Conservation (phyloP, 495 filamentous ascomycete species). For the Penicillium turbatum region DNA sequence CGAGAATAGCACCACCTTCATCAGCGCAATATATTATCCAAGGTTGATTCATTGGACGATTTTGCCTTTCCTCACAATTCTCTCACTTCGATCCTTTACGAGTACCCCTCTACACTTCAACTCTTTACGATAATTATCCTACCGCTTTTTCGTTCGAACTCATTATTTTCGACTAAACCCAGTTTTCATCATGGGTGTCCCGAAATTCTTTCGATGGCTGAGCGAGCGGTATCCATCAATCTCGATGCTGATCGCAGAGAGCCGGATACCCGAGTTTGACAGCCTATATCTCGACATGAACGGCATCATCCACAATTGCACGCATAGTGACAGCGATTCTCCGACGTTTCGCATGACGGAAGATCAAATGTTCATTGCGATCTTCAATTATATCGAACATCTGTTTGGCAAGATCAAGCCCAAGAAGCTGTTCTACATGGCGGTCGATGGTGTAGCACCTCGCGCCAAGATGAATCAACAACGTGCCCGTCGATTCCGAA, state of each 20-base stretch:
- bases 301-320: conserved; percentile 99
- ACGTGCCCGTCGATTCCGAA: conserved; percentile 90
- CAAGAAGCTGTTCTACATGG: conserved; percentile 98
- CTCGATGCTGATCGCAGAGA: conserved; percentile 97
- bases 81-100: conserved; percentile 1
- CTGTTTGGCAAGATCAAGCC: conserved; percentile 98
- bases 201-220: conserved; percentile 95
- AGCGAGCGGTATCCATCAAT: conserved; percentile 98
- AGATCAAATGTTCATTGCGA: conserved; percentile 98
- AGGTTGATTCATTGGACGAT: not conserved
- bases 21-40: not conserved
- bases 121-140: conserved; percentile 1
- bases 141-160: not conserved
- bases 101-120: conserved; percentile 1
- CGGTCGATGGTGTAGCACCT: conserved; percentile 94
- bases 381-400: conserved; percentile 99
- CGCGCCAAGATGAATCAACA: conserved; percentile 99
- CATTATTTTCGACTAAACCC: not conserved
- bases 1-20: not conserved
- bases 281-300: conserved; percentile 99
- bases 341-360: conserved; percentile 90
- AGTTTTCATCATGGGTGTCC: conserved; percentile 69
- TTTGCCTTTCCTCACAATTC: conserved; percentile 6
- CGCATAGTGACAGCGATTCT: conserved; percentile 90
- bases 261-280: conserved; percentile 98